Evolutionary conservation across 2,329 filamentous ascomycete genomes (phyloP).

Genomic region (Dothideomycetes sp.): DNA sequence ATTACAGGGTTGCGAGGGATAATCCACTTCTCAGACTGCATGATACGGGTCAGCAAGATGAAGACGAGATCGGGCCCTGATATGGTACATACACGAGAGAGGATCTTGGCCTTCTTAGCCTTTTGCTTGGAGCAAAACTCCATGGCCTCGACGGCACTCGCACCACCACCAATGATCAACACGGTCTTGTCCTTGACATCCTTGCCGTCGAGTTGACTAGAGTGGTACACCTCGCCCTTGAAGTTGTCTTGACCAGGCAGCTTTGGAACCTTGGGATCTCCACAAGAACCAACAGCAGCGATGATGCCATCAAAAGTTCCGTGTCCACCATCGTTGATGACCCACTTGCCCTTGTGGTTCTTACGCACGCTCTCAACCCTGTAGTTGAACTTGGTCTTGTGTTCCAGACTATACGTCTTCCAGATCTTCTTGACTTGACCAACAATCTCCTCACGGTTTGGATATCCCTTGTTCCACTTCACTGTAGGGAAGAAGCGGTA

Average conservation of each 20-base stretch:
- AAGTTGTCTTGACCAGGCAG: conserved; percentile 63
- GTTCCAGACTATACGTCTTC: conserved; percentile 61
- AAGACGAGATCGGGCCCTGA: background rate
- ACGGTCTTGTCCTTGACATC: conserved; percentile 64
- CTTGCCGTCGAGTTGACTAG: conserved; percentile 62
- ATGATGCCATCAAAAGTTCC: conserved; percentile 72
- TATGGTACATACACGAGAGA: conserved; percentile 42
- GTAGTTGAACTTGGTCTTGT: conserved; percentile 61
- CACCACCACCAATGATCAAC: conserved; percentile 66
- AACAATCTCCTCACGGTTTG: conserved; percentile 64
- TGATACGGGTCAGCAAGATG: background rate
- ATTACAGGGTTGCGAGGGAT: conserved; percentile 70
- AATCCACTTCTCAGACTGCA: conserved; percentile 67
- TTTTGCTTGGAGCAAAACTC: conserved; percentile 62
- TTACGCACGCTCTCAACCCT: conserved; percentile 59
- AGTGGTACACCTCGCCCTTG: conserved; percentile 63
- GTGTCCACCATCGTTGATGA: conserved; percentile 60
- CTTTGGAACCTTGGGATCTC: conserved; percentile 61
- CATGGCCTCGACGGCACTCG: conserved; percentile 70
- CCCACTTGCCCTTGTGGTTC: conserved; percentile 59
- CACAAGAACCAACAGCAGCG: conserved; percentile 69
- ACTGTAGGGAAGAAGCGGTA: conserved; percentile 79
- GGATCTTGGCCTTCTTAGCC: conserved; percentile 58
- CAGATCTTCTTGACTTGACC: conserved; percentile 61
- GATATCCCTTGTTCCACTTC: conserved; percentile 65